Evolutionary conservation across 1,284 basidiomycete genomes (phyloP), one percentile per base, ranked within the genome.

Genomic region (Ceratobasidium sp.): DNA sequence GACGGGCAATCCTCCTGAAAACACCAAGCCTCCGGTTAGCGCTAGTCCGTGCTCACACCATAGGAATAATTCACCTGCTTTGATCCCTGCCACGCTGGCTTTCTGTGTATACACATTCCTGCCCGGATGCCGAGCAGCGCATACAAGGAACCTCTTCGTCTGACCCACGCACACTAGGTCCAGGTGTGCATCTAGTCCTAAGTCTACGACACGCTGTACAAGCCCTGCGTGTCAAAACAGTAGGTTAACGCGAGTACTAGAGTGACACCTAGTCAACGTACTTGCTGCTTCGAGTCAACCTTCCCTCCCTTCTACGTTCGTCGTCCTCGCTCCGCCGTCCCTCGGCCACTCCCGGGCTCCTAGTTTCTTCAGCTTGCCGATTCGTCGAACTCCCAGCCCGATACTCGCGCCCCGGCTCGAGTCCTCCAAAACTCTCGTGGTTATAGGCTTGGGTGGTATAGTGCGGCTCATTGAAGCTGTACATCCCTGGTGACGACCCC

Each of bases 1-100:
- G 57, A 15, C 7, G 15, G 7, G 57, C 57, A 59, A 59, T 59
- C 57, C 57, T 29, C 32, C 57, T 59, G 57, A 25, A 34, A 59
- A 32, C 54, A 25, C 7, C 57, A 29, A 37, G 6, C 25, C 11
- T 32, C 25, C 17, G 29, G 32, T 59, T 32, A 59, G 32, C 22
- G 13, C 32, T 19, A 19, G 57, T 32, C 32, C 57, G 5, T 34
- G 57, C 32, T 59, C 17, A 19, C 57, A 17, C 13, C 3, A 19
- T 49, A 6, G 46, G 32, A 34, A 25, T 2, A 7, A 25, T 29
- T 34, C 29, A 59, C 57, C 29, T 32, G 15, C 5, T 59, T 59
- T 37, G 57, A 59, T 59, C 57, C 17, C 7, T 59, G 29, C 32
- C 32, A 32, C 57, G 57, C 29, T 32, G 57, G 29, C 57, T 59